A percentile compares a stretch with the other conserved stretches of the same genome.
Conservation (phyloP, 1,284 basidiomycete genomes). For the Pseudomicrostroma phylloplanum region DNA sequence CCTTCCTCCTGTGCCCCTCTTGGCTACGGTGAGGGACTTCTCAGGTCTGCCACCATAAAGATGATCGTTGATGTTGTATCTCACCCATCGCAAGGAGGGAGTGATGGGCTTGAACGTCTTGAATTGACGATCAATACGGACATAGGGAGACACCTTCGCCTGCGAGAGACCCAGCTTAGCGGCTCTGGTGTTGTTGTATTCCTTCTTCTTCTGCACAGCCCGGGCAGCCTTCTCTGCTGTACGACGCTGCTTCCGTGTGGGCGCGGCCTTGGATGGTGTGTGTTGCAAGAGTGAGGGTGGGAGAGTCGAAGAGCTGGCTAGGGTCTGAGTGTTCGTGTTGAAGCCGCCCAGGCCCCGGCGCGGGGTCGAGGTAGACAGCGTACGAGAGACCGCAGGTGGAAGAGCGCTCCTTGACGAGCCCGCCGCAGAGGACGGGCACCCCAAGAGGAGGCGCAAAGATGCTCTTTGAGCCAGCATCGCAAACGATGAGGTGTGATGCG, state of each 20-base stretch:
- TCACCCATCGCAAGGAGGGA: constrained; percentile 76
- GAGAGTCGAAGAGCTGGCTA: not conserved
- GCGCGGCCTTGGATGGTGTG: too few relatives aligned
- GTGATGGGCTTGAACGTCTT: constrained; percentile 86
- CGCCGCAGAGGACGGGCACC: too few relatives aligned
- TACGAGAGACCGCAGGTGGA: too few relatives aligned
- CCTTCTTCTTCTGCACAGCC: constrained; percentile 23
- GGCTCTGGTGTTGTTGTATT: constrained; percentile 30
- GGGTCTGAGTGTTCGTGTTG: not conserved
- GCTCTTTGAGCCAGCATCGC: not conserved
- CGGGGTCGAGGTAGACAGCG: not conserved
- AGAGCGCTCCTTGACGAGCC: too few relatives aligned
- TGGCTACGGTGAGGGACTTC: constrained; percentile 70
- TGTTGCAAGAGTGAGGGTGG: too few relatives aligned
- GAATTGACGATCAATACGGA: constrained; percentile 55
- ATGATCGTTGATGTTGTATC: constrained; percentile 71
- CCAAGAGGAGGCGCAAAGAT: too few relatives aligned
- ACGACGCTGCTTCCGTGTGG: constrained; percentile 23
- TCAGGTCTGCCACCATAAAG: constrained; percentile 76
- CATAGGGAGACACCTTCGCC: constrained; percentile 35
- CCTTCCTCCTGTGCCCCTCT: constrained; percentile 78
- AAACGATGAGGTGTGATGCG: not conserved
- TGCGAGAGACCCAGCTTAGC: constrained; percentile 38
- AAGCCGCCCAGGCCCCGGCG: constrained; percentile 2
- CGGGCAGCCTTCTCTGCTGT: constrained; percentile 30